phyloP scores from a whole-genome alignment of 129 eudicot genomes.

The Flaveria sonorensis region DNA sequence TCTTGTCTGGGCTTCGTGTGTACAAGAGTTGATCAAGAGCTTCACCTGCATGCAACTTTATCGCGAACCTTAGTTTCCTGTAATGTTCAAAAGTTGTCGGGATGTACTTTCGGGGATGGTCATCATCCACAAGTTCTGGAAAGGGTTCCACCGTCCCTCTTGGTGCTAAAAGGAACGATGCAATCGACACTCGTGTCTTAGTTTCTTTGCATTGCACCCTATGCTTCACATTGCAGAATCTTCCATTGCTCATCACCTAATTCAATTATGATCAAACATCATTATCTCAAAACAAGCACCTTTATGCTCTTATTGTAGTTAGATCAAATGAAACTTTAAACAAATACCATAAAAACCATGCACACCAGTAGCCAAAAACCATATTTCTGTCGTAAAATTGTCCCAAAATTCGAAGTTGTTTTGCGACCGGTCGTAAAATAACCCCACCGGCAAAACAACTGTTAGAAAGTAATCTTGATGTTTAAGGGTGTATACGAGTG shows the following conservation, averaged over 20 bases:
- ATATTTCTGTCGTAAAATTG: too few relatives aligned
- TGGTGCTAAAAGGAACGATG: slow-evolving; percentile 76
- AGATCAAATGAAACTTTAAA: too few relatives aligned
- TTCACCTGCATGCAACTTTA: slow-evolving; percentile 60
- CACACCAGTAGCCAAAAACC: too few relatives aligned
- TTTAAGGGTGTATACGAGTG: too few relatives aligned
- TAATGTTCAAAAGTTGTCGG: slow-evolving; percentile 58
- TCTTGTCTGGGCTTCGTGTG: slow-evolving; percentile 27
- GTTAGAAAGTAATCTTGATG: too few relatives aligned
- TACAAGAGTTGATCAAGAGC: slow-evolving; percentile 47
- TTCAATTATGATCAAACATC: slow-evolving; percentile 25
- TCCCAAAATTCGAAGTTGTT: too few relatives aligned
- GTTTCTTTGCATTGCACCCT: slow-evolving; percentile 71
- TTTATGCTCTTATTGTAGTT: too few relatives aligned
- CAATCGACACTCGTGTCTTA: slow-evolving; percentile 61
- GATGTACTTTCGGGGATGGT: slow-evolving; percentile 58
- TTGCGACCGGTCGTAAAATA: too few relatives aligned
- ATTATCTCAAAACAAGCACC: neutral
- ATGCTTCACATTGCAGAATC: slow-evolving; percentile 67
- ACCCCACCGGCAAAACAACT: too few relatives aligned
- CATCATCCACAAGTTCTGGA: slow-evolving; percentile 52
- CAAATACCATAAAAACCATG: too few relatives aligned
- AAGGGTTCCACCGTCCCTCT: slow-evolving; percentile 51
- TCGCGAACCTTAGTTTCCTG: slow-evolving; percentile 49
- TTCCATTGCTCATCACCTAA: slow-evolving; percentile 82